Evolutionary conservation across 2,329 filamentous ascomycete species (phyloP), one percentile per base, ranked within the genome.

Genomic region (Phaeosphaeriaceae sp.): DNA sequence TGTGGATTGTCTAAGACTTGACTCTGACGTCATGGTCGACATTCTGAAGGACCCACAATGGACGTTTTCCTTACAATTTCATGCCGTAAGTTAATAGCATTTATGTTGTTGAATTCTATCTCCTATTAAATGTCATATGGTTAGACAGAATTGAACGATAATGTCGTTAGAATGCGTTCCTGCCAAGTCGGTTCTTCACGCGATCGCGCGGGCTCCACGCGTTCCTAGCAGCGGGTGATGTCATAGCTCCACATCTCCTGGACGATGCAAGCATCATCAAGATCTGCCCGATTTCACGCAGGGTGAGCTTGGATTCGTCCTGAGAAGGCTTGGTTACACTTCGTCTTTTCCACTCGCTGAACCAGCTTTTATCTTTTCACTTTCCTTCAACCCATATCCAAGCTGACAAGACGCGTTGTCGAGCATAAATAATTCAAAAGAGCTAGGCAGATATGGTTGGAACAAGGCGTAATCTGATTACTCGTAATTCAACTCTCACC

Each of bases 371-470:
- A 13, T 18, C n/a, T 21, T 17, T 20, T 26, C 21, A 12, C 12
- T 29, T 17, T 45, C 18, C 6, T 38, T 38, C 34, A 18, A 3
- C 46, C 29, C 23, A 11, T 44, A 17, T 26, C 11, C 28, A n/a
- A 26, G 7, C 23, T 26, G 11, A 8, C 11, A 26, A 7, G 23
- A 26, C 6, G 6, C 23, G 23, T 26, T 26, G 7, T 20, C 17
- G 1, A 36, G 17, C 15, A 16, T 4, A 36, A n/a, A 28, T 26
- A n/a, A 20, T 11, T 16, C 15, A 39, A 16, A 23, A 16, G 15
- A 13, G n/a, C 20, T 26, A 12, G 1, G 39, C 16, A 44, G 23
- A n/a, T 17, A 68, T 68, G 65, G 65, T 67, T 17, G 61, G 63
- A 26, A 50, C 48, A 13, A 44, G 63, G 40, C 54, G 52, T 16